Percentiles rank a stretch among this genome's conserved stretches.
Conservation (phyloP, 2,329 filamentous ascomycete species). For the Claviceps citrina region DNA sequence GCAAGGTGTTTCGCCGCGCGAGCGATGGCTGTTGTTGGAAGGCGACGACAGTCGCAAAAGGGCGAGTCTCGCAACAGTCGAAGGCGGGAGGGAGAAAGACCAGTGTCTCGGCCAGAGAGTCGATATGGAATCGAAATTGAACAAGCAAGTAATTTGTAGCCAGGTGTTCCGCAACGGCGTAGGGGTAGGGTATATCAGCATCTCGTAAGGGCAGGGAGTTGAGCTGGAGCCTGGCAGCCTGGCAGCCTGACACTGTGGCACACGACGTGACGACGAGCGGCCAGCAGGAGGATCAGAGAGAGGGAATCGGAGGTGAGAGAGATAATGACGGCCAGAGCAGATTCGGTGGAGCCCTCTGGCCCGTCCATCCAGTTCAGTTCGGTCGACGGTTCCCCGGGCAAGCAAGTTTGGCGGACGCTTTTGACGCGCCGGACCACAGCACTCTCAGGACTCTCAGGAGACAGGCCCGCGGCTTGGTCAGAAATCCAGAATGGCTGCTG, state of each 20-base stretch:
- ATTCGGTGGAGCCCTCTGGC: conserved; percentile 4
- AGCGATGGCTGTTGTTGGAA: neutral
- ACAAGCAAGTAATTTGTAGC: conserved; percentile 1
- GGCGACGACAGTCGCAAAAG: conserved; percentile 1
- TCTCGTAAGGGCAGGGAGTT: neutral
- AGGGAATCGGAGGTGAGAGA: no score
- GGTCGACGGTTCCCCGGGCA: no score
- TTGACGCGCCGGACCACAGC: no score
- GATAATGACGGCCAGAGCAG: neutral
- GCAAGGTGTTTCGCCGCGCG: neutral
- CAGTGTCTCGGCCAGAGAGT: neutral
- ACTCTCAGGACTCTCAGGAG: no score
- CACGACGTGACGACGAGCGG: neutral
- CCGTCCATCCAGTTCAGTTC: no score
- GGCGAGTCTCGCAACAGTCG: neutral
- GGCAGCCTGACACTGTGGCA: no score
- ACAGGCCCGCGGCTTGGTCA: no score
- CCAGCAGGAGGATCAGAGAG: neutral
- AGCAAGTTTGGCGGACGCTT: conserved; percentile 1
- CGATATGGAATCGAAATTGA: neutral
- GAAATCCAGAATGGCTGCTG: no score
- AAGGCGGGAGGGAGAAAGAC: neutral
- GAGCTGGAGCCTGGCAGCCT: neutral
- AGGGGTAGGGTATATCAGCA: neutral
- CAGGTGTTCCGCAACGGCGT: neutral